Percentiles rank a stretch among this genome's conserved stretches.
Evolutionary conservation across 257 asterid genomes (phyloP).

Genomic region (Coffea canephora): DNA sequence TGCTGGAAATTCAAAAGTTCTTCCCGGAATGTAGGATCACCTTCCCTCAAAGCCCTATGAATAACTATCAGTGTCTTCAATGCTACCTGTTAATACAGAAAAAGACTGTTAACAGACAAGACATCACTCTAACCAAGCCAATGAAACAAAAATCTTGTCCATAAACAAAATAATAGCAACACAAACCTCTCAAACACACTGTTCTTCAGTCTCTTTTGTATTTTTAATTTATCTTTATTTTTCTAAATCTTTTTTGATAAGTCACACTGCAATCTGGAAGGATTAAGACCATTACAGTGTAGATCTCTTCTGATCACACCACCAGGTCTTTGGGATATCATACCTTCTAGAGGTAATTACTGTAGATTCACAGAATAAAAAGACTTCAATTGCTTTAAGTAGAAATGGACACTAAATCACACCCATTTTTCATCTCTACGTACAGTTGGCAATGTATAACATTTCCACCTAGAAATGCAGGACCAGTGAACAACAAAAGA

Average conservation of each 20-base stretch:
- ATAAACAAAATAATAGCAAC: neutral
- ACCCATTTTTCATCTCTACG: neutral
- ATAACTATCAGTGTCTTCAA: slow-evolving; percentile 78
- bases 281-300: neutral
- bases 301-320: neutral
- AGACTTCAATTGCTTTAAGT: neutral
- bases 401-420: neutral
- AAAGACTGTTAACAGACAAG: slow-evolving; percentile 4
- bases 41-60: slow-evolving; percentile 86
- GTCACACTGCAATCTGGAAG: neutral
- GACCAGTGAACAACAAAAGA: neutral
- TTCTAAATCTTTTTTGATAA: too few species aligned
- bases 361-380: neutral
- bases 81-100: slow-evolving; percentile 57
- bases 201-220: too few species aligned
- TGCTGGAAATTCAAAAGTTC: slow-evolving; percentile 80
- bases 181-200: neutral
- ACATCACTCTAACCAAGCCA: neutral
- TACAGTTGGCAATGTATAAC: neutral
- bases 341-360: neutral
- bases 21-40: slow-evolving; percentile 86
- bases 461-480: neutral
- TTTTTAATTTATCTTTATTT: too few species aligned
- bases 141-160: neutral
- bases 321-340: neutral